A percentile compares a stretch with the other conserved stretches of the same genome.
phyloP scores from a whole-genome alignment of 495 filamentous ascomycete species.

The Penicillium cinerascens region DNA sequence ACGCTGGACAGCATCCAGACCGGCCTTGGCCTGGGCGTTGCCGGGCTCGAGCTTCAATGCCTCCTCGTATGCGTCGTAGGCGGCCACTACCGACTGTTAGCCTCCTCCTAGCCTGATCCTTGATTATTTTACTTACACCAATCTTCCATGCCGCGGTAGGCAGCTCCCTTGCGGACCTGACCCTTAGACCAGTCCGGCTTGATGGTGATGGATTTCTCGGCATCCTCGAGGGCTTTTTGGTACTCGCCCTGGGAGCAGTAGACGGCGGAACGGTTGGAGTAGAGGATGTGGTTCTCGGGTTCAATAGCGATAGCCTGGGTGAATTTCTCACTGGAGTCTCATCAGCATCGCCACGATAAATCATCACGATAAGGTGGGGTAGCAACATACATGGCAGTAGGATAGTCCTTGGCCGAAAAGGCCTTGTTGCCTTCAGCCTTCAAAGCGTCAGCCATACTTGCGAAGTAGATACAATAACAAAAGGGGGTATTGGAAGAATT shows the following conservation, averaged over 20 bases:
- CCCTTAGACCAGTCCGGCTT: slow-evolving; percentile 99
- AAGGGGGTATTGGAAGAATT: neutral
- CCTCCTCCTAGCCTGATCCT: neutral
- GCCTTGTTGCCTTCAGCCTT: slow-evolving; percentile 98
- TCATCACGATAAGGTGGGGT: slow-evolving; percentile 26
- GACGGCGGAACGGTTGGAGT: slow-evolving; percentile 96
- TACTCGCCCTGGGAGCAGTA: slow-evolving; percentile 88
- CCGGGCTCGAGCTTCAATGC: slow-evolving; percentile 85
- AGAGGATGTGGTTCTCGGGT: slow-evolving; percentile 87
- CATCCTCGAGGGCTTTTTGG: slow-evolving; percentile 79
- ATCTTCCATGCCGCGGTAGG: slow-evolving; percentile 81
- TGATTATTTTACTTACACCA: slow-evolving; percentile 50
- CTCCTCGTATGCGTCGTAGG: slow-evolving; percentile 85
- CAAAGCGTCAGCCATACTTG: slow-evolving; percentile 57
- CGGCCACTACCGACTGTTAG: slow-evolving; percentile 53
- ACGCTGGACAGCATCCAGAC: slow-evolving; percentile 74
- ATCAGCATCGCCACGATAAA: slow-evolving; percentile 17
- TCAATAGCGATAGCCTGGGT: slow-evolving; percentile 89
- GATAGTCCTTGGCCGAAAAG: slow-evolving; percentile 93
- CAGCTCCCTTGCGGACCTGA: slow-evolving; percentile 87
- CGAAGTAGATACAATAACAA: slow-evolving; percentile 4
- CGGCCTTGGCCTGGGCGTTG: slow-evolving; percentile 90
- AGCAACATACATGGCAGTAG: slow-evolving; percentile 81
- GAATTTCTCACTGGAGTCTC: slow-evolving; percentile 73
- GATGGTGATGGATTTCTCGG: slow-evolving; percentile 84